phyloP scores from a whole-genome alignment of 2,329 filamentous ascomycete species.

The Alternaria gansuensis region DNA sequence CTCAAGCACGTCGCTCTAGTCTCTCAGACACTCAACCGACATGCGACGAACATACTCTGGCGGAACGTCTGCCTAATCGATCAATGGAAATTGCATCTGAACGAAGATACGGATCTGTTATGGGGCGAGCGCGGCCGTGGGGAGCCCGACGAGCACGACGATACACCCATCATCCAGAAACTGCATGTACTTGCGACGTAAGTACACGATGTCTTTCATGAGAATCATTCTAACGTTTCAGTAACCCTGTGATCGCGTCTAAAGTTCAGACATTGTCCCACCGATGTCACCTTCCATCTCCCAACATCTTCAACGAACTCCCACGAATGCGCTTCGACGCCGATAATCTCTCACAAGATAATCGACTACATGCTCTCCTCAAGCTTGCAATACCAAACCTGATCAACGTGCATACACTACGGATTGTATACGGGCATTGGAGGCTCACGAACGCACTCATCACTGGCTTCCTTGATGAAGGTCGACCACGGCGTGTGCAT shows the following conservation, averaged over 20 bases:
- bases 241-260: slow-evolving; percentile 53
- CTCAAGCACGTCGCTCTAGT: slow-evolving; percentile 47
- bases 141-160: slow-evolving; percentile 47
- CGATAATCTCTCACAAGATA: slow-evolving; percentile 53
- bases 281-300: slow-evolving; percentile 58
- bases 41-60: slow-evolving; percentile 54
- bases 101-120: slow-evolving; percentile 23
- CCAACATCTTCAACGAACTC: slow-evolving; percentile 57
- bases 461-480: slow-evolving; percentile 52
- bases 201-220: slow-evolving; percentile 9
- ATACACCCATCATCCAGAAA: slow-evolving; percentile 56
- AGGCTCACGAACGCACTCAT: slow-evolving; percentile 53
- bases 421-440: slow-evolving; percentile 58
- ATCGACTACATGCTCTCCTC: slow-evolving; percentile 53
- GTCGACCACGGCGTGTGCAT: slow-evolving; percentile 37
- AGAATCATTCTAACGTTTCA: slow-evolving; percentile 28
- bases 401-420: slow-evolving; percentile 56
- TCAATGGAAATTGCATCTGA: slow-evolving; percentile 43
- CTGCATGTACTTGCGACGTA: slow-evolving; percentile 55
- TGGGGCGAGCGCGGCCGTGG: slow-evolving; percentile 27
- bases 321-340: slow-evolving; percentile 53
- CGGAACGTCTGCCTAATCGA: slow-evolving; percentile 54
- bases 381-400: slow-evolving; percentile 53
- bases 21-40: slow-evolving; percentile 49
- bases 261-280: slow-evolving; percentile 57